Evolutionary conservation across 2,329 filamentous ascomycete genomes (phyloP), one percentile per base, ranked within the genome.

Genomic region (Ciborinia camelliae): DNA sequence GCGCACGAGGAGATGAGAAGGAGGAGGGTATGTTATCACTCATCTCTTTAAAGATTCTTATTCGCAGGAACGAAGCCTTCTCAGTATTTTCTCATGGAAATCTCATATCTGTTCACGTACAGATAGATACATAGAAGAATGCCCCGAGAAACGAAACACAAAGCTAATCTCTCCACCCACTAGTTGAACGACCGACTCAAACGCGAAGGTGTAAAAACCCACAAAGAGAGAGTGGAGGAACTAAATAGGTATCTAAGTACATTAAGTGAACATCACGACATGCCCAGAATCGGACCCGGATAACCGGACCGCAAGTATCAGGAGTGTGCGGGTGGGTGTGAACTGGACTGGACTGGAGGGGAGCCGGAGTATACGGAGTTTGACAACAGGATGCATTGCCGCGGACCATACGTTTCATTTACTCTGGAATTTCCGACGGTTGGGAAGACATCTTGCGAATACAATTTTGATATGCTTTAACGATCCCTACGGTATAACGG

Each of bases 251-350:
- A 98, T 76, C 80, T 99, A 43, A 95, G 91, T 69, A 90, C 88
- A 70, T 79, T 99, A 73, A 97, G 91, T 78, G 95, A 99, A 79
- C 95, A 99, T 79, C 94, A 99, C 77, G 95, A 99, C 76, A 99
- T 99, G 93, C 82, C 82, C 9, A 79, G 81, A 70, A 85, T 85
- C 65, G 82, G 82, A 66, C 82, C 82, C 69, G 82, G 82, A 68
- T 85, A 84, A 83, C 51, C 41, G n/a, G 54, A 7, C 14, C 26
- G 39, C 39, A 23, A 45, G 28, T 41, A n/a, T 32, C 20, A 41
- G 37, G 53, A 54, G 50, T 53, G 20, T 48, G n/a, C n/a, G 14
- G 23, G 26, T 55, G n/a, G n/a, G n/a, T n/a, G n/a, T n/a, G n/a
- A n/a, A n/a, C 28, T 26, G 4, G 30, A 3, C 23, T 55, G 14